Conservation (phyloP, 2,329 filamentous ascomycete species). For the Tolypocladium pustulatum region DNA sequence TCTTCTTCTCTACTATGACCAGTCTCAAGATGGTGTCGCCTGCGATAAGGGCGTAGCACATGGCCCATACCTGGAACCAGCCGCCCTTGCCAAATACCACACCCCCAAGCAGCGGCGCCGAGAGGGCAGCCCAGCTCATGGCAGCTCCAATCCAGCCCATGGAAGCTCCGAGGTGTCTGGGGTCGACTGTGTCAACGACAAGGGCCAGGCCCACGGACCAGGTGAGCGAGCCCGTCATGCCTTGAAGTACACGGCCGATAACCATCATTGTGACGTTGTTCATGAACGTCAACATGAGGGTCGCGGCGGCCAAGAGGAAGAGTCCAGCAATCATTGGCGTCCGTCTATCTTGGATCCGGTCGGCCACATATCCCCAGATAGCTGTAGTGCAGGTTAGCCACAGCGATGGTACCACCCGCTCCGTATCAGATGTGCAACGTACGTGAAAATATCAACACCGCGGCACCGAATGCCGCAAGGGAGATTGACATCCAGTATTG, state of each 20-base stretch:
- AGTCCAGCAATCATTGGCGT: constrained; percentile 23
- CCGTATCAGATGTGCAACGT: constrained; percentile 1
- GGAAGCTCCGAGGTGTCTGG: constrained; percentile 18
- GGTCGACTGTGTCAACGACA: constrained; percentile 22
- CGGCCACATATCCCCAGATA: constrained; percentile 24
- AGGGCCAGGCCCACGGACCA: constrained; percentile 26
- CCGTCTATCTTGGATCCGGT: constrained; percentile 20
- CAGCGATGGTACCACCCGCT: neutral
- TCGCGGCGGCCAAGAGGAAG: constrained; percentile 16
- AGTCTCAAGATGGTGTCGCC: constrained; percentile 21
- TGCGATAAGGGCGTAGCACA: constrained; percentile 23
- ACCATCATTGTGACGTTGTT: constrained; percentile 20
- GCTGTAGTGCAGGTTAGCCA: constrained; percentile 11
- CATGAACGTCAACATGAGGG: constrained; percentile 20
- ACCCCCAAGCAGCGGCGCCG: constrained; percentile 21
- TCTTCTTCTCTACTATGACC: constrained; percentile 20
- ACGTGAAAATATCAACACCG: constrained; percentile 20
- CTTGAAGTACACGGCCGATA: constrained; percentile 20
- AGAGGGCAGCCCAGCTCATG: constrained; percentile 19
- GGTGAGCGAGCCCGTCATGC: constrained; percentile 20
- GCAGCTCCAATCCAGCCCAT: constrained; percentile 23
- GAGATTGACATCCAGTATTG: constrained; percentile 26
- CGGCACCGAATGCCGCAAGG: constrained; percentile 20
- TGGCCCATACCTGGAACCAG: constrained; percentile 23
- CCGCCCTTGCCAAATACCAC: constrained; percentile 20